Evolutionary conservation across 306 rosid species (phyloP).

Genomic region (Lablab purpureus): DNA sequence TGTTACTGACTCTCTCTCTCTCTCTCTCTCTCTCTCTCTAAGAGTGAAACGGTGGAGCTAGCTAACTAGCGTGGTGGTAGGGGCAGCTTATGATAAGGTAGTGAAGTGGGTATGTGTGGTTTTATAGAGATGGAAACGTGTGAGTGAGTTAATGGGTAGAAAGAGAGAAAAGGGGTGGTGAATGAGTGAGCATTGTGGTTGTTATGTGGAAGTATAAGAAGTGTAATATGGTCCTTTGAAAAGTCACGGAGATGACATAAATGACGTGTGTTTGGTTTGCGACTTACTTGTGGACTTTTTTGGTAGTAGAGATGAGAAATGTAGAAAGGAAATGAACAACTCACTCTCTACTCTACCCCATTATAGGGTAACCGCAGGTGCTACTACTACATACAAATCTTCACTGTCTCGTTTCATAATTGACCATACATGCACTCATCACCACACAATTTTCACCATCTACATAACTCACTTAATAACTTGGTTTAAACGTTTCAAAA

Average conservation of each 20-base stretch:
- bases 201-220: background rate
- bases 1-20: background rate
- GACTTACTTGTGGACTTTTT: background rate
- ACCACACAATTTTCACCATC: no score
- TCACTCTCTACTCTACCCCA: background rate
- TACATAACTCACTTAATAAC: no score
- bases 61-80: background rate
- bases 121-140: constrained; percentile 46
- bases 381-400: background rate
- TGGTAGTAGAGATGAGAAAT: background rate
- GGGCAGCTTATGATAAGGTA: constrained; percentile 32
- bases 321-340: constrained; percentile 4
- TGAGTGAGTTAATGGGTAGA: background rate
- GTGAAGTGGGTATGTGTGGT: constrained; percentile 32
- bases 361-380: constrained; percentile 1
- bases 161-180: constrained; percentile 1
- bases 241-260: constrained; percentile 44
- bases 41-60: background rate
- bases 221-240: constrained; percentile 34
- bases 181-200: constrained; percentile 52
- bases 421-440: no score
- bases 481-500: no score
- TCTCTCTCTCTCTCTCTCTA: background rate
- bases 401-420: background rate
- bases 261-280: constrained; percentile 36